Conservation (phyloP, 768 basidiomycete genomes). For the Leucocoprinus birnbaumii region DNA sequence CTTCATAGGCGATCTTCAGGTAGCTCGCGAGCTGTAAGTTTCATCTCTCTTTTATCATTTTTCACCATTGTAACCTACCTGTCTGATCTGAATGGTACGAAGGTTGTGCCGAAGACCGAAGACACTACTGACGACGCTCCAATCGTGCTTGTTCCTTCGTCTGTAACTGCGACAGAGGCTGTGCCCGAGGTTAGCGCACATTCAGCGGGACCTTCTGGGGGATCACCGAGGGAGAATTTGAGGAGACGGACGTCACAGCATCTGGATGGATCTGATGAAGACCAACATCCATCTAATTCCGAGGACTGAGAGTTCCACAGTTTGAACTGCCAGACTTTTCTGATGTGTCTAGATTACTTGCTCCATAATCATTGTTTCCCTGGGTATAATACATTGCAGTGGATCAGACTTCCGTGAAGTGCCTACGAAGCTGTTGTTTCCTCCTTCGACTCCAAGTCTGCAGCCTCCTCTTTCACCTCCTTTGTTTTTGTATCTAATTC, state of each 20-base stretch:
- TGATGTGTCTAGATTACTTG: slow-evolving; percentile 30
- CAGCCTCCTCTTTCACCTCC: slow-evolving; percentile 13
- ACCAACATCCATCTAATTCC: neutral
- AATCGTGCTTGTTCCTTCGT: neutral
- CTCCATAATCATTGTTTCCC: neutral
- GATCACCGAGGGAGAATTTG: neutral
- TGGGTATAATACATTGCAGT: neutral
- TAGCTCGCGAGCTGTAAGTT: slow-evolving; percentile 5
- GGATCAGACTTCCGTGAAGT: too few relatives aligned
- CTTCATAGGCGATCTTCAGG: neutral
- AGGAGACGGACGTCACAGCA: slow-evolving; percentile 7
- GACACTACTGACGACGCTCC: neutral
- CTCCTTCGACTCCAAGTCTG: slow-evolving; percentile 6
- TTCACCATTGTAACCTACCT: neutral
- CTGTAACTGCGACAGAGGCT: neutral
- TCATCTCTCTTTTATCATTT: neutral
- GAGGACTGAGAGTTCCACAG: neutral
- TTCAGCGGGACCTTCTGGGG: neutral
- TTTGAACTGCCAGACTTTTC: neutral
- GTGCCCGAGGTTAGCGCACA: neutral
- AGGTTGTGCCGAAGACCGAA: neutral
- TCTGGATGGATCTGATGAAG: neutral
- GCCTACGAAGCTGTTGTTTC: slow-evolving; percentile 2
- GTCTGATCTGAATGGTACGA: neutral
- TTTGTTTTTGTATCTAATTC: neutral